Base-by-base conservation (phyloP, 331 rosid genomes). In the Telfairia occidentalis region DNA sequence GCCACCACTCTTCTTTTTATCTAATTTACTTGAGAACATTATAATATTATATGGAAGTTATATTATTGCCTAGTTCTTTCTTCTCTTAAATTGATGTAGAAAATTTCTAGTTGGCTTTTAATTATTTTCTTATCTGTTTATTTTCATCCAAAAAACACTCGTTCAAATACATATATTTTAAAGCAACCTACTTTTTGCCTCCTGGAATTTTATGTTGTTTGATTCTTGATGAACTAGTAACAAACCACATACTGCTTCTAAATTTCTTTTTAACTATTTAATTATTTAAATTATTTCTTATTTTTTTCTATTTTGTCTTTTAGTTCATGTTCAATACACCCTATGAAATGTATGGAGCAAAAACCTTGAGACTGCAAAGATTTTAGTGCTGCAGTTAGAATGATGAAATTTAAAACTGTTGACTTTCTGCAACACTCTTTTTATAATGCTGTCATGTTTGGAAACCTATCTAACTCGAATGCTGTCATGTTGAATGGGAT, bases 331-430 rank as follows among this genome's bases (percentile, higher is more conserved):
- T 69, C 32, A 42, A 26, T 26, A 24, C 23, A 13, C n/a, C 21
- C 40, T 13, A 15, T 43, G 21, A 69, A 45, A 69, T 43, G 74
- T 40, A 24, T 69, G 21, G 57, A 43, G 24, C 0, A 1, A 43
- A 69, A 69, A 43, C 40, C 38, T 69, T 69, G 57, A 43, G 37
- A 46, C 57, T 60, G 73, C 46, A 35, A 19, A 50, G 50, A n/a
- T 60, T 45, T 49, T 60, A 9, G 60, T 76, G 18, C 58, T 43
- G 57, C 75, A 26, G 38, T 70, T 70, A 7, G 57, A 70, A 70
- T 26, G 57, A 70, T 70, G 40, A 70, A 43, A 45, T 26, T 70
- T 70, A 26, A 8, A 70, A 70, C 16, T 13, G 3, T 70, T 70
- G 75, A 70, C 55, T 15, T 43, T 70, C 57, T 70, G 57, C 75